Percentiles rank a stretch among this genome's conserved stretches.
Evolutionary conservation across 1,284 basidiomycete genomes (phyloP).

Genomic region (Trichosporon coremiiforme): DNA sequence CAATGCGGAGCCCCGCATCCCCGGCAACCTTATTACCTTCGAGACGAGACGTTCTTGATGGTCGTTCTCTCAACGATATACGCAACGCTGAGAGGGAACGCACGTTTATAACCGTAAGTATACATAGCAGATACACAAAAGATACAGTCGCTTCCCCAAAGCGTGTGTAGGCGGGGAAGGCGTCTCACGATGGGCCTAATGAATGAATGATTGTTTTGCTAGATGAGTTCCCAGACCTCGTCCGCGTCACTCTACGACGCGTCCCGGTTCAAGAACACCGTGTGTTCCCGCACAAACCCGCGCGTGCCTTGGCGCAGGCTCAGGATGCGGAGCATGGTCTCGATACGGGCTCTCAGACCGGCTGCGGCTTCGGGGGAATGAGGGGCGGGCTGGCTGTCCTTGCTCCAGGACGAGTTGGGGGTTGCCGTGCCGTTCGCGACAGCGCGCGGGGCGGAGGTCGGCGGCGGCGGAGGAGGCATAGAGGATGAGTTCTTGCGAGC

Average conservation of each 20-base stretch:
- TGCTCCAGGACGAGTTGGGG: not conserved
- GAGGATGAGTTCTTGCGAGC: too few species aligned
- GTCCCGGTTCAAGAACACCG: constrained; percentile 14
- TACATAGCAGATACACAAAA: not conserved
- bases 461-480: not conserved
- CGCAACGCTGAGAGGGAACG: too few species aligned
- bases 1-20: too few species aligned
- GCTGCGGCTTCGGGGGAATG: not conserved
- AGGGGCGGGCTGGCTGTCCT: not conserved
- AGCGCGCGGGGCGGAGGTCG: not conserved
- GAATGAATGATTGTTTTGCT: not conserved
- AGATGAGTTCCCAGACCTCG: not conserved
- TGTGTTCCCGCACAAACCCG: constrained; percentile 8
- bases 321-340: constrained; percentile 5
- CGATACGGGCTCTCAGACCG: not conserved
- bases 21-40: too few species aligned
- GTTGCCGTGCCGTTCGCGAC: not conserved
- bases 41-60: too few species aligned
- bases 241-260: not conserved
- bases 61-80: too few species aligned
- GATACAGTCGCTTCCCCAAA: not conserved
- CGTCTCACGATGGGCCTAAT: not conserved
- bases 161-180: not conserved
- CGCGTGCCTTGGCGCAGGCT: constrained; percentile 1
- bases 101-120: constrained; percentile 5